Evolutionary conservation across 2,329 filamentous ascomycete genomes (phyloP), one percentile per base, ranked within the genome.

Genomic region (Beauveria sp.): DNA sequence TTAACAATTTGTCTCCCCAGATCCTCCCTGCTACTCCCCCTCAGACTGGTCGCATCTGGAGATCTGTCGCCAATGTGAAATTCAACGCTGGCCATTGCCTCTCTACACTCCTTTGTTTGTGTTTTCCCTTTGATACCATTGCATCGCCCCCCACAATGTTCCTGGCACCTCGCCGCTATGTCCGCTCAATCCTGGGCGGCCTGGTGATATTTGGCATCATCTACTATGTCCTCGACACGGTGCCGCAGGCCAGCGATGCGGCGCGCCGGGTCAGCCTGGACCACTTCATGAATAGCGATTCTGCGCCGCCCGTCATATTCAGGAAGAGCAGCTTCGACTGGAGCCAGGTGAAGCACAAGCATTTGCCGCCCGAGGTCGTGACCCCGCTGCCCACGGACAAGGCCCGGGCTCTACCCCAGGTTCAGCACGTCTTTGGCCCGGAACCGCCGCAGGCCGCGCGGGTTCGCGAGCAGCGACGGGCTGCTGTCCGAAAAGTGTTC

Each of bases 301-400:
- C 40, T 14, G 42, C n/a, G 3, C 31, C 50, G 22, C 43, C 59
- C 5, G 50, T n/a, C 60, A 48, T 65, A 45, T 62, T 64, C 52
- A 38, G 62, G 8, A 69, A 68, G 5, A 69, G 71, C 63, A 75
- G 70, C 69, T 76, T 77, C 65, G 67, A 77, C 68, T 77, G 75
- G 74, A 66, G 67, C 58, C 64, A 60, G 38, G 71, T 77, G 31
- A 52, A 63, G 9, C 67, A 71, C 40, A 64, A 64, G 24, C 66
- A 73, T 58, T 62, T 65, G 34, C 68, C 71, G 3, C 64, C 67
- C 3, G 64, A 64, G 12, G 62, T 67, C 6, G 63, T 68, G 8
- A 65, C 60, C 8, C 65, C 63, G 31, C 66, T 75, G 26, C 72
- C 74, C 1, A 52, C 45, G 5, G 66, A 62, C 14, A 61, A 61